Base-by-base conservation (phyloP, 2,329 filamentous ascomycete species). In the Aureobasidium sp. region DNA sequence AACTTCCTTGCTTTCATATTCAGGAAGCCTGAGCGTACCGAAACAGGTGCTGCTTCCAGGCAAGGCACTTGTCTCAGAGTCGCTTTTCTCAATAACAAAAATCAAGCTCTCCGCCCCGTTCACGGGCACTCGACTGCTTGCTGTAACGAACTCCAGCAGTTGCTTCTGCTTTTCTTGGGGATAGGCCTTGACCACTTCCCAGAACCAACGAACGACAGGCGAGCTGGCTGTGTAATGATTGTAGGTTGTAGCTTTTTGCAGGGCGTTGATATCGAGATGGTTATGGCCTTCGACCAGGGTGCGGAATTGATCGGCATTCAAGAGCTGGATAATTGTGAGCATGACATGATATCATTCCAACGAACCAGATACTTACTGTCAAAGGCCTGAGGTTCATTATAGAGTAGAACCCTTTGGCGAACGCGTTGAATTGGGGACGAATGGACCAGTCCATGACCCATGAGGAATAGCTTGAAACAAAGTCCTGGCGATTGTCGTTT, bases 11-110 rank as follows among this genome's bases (percentile, higher is more conserved):
- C 84, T 84, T 60, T 77, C 81, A 73, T 97, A 99, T 75, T 92
- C 87, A 1, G 94, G 94, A 64, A 99, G 74, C 66, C 96, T 76
- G 49, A 99, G 76, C 52, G 89, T 92, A 1, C 93, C 91, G 76
- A 96, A 97, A 74, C 94, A 99, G 0, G 94, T 99, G 70, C 91
- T 88, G 64, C 90, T 93, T 5, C 89, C 96, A 3, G 94, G 94
- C 68, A 99, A 70, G 68, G 76, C 73, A 65, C 78, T 74, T 67
- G 82, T 81, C 64, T 82, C 87, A 61, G 86, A 80, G 17, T 89
- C 86, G 70, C 91, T 91, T 69, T 84, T 86, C 74, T 93, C 88
- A 47, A 99, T 82, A 15, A 90, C 84, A 73, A 97, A 97, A 69
- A 89, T 86, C 51, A 97, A 78, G 68, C 89, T 91, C 65, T 84